Evolutionary conservation across 768 basidiomycete species (phyloP).

Genomic region (Kwoniella sp.): DNA sequence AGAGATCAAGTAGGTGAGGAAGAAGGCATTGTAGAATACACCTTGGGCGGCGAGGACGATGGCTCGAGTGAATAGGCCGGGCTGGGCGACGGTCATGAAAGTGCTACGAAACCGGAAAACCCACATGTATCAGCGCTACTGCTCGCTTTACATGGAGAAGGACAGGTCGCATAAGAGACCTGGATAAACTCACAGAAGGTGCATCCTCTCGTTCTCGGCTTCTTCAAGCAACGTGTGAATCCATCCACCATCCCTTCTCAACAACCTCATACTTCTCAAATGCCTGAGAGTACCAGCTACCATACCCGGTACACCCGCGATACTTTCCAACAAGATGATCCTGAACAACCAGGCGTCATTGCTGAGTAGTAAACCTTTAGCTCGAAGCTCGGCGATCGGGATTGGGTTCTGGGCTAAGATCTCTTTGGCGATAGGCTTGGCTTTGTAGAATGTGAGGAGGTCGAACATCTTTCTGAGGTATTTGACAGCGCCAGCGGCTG

Average conservation of each 20-base stretch:
- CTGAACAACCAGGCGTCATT: conserved; percentile 71
- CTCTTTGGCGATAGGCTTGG: conserved; percentile 61
- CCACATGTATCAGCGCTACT: too few species aligned
- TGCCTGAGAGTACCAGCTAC: conserved; percentile 68
- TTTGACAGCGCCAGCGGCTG: conserved; percentile 68
- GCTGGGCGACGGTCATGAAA: conserved; percentile 87
- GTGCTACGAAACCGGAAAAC: conserved; percentile 73
- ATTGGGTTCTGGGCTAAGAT: conserved; percentile 60
- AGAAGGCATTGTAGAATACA: conserved; percentile 62
- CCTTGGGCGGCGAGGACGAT: conserved; percentile 89
- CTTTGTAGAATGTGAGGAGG: conserved; percentile 79
- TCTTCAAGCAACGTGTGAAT: conserved; percentile 91
- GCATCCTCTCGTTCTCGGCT: conserved; percentile 97
- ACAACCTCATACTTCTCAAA: conserved; percentile 79
- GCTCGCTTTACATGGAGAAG: too few species aligned
- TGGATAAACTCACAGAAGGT: conserved; percentile 68
- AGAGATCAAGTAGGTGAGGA: conserved; percentile 63
- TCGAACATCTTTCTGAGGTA: conserved; percentile 72
- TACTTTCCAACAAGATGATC: conserved; percentile 75
- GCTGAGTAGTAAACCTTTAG: conserved; percentile 71
- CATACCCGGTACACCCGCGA: conserved; percentile 96
- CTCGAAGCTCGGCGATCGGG: conserved; percentile 71
- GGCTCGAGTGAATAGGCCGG: conserved; percentile 76
- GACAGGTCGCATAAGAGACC: conserved; percentile 29
- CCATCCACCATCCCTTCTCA: conserved; percentile 76